Evolutionary conservation across 2,329 filamentous ascomycete genomes (phyloP), one percentile per base, ranked within the genome.

Genomic region (Diaporthe citrichinensis): DNA sequence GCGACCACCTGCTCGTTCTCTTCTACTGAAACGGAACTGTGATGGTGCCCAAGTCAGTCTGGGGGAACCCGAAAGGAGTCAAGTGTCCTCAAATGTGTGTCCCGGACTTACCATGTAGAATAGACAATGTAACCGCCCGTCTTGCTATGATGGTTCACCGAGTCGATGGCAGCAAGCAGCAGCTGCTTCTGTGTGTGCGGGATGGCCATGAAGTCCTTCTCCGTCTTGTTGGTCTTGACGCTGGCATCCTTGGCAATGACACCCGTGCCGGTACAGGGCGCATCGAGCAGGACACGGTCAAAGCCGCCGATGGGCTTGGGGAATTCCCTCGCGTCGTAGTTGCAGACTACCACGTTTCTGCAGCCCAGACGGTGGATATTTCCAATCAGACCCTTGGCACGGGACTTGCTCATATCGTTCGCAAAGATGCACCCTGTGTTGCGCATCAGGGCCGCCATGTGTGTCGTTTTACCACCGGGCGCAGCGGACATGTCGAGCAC

Each of bases 151-250:
- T 98, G 96, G 84, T 98, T 95, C 23, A 97, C 95, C 0, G 95
- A 98, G 86, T 99, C 97, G 78, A 99, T 98, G 67, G 97, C 97
- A 10, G 95, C 92, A 39, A 99, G 91, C 17, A 99, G 88, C 74
- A 99, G 90, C 86, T 98, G 96, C 85, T 98, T 98, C 85, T 99
- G 97, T 76, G 95, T 91, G 85, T 99, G 97, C 0, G 97, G 96
- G 71, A 99, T 91, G 81, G 94, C 92, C 84, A 98, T 91, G 87
- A 99, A 99, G 84, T 99, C 97, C 78, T 93, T 93, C 83, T 98
- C 95, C 15, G 94, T 97, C 89, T 98, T 98, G 88, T 98, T 98
- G 34, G 96, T 98, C 90, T 99, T 99, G 80, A 99, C 95, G 78
- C 94, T 95, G 44, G 96, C 92, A 85, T 99, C 97, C 87, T 99